Conservation (phyloP, 1,284 basidiomycete species). For the Erythrobasidium hasegawianum region DNA sequence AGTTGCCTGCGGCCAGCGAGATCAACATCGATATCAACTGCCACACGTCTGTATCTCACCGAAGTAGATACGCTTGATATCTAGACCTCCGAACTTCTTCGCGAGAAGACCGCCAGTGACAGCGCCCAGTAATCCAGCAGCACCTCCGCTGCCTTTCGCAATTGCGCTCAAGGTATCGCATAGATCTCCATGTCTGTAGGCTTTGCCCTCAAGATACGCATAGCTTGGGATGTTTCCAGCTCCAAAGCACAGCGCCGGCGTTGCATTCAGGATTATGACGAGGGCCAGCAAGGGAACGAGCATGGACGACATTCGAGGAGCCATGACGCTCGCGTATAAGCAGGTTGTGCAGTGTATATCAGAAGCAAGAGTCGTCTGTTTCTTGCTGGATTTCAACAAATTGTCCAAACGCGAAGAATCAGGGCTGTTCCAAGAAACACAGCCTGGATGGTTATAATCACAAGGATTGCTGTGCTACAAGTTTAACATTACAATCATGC, state of each 20-base stretch:
- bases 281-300: slow-evolving; percentile 13
- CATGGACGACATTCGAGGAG: too few relatives aligned
- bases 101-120: slow-evolving; percentile 38
- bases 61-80: slow-evolving; percentile 44
- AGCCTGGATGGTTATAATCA: too few relatives aligned
- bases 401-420: too few relatives aligned
- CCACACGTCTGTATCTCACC: not conserved
- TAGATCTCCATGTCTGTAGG: slow-evolving; percentile 44
- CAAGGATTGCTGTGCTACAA: too few relatives aligned
- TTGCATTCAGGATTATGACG: slow-evolving; percentile 1
- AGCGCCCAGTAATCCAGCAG: slow-evolving; percentile 41
- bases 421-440: too few relatives aligned
- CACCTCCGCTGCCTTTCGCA: slow-evolving; percentile 31
- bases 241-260: slow-evolving; percentile 23
- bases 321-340: too few relatives aligned
- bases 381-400: too few relatives aligned
- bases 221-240: slow-evolving; percentile 33
- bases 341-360: too few relatives aligned
- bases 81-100: slow-evolving; percentile 46
- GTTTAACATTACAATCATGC: too few relatives aligned
- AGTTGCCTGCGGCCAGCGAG: slow-evolving; percentile 50
- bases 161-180: slow-evolving; percentile 31
- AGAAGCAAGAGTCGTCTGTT: too few relatives aligned
- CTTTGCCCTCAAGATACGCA: slow-evolving; percentile 37
- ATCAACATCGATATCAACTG: not conserved